A percentile compares a stretch with the other conserved stretches of the same genome.
Evolutionary conservation across 2,329 filamentous ascomycete species (phyloP).

Genomic region (Xylaria multiplex): DNA sequence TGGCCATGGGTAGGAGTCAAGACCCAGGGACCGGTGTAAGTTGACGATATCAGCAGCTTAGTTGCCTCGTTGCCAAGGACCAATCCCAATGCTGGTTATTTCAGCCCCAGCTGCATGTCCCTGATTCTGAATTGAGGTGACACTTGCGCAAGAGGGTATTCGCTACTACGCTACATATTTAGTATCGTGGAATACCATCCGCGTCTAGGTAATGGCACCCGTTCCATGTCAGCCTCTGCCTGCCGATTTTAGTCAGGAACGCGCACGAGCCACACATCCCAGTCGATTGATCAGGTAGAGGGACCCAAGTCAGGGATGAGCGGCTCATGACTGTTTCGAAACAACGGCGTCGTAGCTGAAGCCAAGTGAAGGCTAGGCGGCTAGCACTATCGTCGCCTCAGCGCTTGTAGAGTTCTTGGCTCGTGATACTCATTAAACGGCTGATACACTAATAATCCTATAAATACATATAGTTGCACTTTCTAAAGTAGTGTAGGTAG

Average conservation of each 20-base stretch:
- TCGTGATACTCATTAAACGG: not conserved
- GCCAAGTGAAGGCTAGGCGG: not conserved
- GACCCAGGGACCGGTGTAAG: not conserved
- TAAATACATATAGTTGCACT: too few relatives aligned
- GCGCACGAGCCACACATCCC: not conserved
- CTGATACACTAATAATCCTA: too few relatives aligned
- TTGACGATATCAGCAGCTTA: conserved; percentile 10
- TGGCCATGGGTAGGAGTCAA: conserved; percentile 1
- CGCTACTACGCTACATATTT: not conserved
- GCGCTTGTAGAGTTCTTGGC: not conserved
- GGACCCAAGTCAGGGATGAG: not conserved
- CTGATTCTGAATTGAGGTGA: not conserved
- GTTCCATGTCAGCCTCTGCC: too few relatives aligned
- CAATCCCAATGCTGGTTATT: conserved; percentile 14
- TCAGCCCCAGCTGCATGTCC: conserved; percentile 26
- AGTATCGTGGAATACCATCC: too few relatives aligned
- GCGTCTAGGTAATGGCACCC: not conserved
- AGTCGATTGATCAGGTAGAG: too few relatives aligned
- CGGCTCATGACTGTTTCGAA: not conserved
- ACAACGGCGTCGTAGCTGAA: not conserved
- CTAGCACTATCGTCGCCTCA: not conserved
- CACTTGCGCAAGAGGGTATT: not conserved
- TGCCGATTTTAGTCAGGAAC: not conserved
- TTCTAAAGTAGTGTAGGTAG: too few relatives aligned
- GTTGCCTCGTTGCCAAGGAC: conserved; percentile 9